Base-by-base conservation (phyloP, 2,329 filamentous ascomycete species). In the Ophiosphaerella herpotricha region DNA sequence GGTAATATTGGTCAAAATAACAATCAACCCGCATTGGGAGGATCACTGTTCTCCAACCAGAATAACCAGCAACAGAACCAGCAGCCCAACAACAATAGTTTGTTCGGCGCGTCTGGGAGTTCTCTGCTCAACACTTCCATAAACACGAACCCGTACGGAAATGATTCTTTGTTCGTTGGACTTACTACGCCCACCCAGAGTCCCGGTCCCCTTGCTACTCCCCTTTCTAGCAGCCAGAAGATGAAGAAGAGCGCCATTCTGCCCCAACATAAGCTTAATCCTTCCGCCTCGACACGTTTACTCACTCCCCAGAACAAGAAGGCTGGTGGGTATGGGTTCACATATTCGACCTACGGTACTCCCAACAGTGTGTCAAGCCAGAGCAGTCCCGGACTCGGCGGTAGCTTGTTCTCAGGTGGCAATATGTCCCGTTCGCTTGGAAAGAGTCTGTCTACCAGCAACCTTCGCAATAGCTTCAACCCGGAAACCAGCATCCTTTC, bases 401-500 rank as follows among this genome's bases (percentile, higher is more conserved):
- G 63, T 33, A 72, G 68, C 41, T 52, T 72, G 11, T 65, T 72
- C 34, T 58, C 64, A 21, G 75, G 75, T 45, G 80, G 85, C n/a
- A 88, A 85, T 66, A 77, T 90, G 38, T 85, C 85, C 48, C 84
- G 89, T 47, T 85, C 84, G 50, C 79, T 97, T 47, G 88, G 84
- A 71, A 97, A 94, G 80, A 97, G 92, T 73, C 83, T 95, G 53
- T 96, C 91, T 3, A 87, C 88, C 11, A 96, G 86, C 78, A 97
- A 88, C 68, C 78, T 97, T 38, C 88, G 92, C 49, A 86, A 89
- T 56, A 90, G 84, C 57, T 92, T 89, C 71, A 90, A 87, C 50
- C 82, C 87, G 0, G 90, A 96, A 47, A 90, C 95, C 58, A 96
- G 90, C 72, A 88, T 97, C 48, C 79, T 97, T 24, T 84, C 89